Base-by-base conservation (phyloP, 345 rosid species). In the Heritiera fomes region DNA sequence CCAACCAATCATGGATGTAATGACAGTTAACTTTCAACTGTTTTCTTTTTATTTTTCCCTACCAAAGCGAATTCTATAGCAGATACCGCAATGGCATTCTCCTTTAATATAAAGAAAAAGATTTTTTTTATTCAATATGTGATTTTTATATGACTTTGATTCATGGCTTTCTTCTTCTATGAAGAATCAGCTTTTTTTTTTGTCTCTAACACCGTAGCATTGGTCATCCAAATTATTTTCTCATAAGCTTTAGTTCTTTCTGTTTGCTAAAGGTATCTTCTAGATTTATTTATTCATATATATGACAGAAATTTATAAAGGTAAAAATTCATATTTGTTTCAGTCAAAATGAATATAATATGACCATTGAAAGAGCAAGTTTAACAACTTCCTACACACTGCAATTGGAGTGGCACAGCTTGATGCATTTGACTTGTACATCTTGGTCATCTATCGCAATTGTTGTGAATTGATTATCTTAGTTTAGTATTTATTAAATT, bases 291-390 rank as follows among this genome's bases (percentile, higher is more conserved):
- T 52, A 63, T 45, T 77, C 56, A 40, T 61, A 17, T 18, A 40
- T 61, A 17, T 18, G 18, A 3, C 52, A 32, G 8, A 49, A 34
- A 68, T 80, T 73, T 73, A 73, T 73, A 64, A 50, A n/a, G 53
- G 5, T 77, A 15, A 18, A 41, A 20, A 30, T 15, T 17, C 23
- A 76, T 40, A 38, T 58, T 15, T 67, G 56, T 14, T 59, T 73
- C 14, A 20, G 75, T 62, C 67, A 61, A 59, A 34, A 50, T 41
- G 43, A 82, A 71, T 60, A 70, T 66, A 45, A 61, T 77, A 77
- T 45, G 80, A 23, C 53, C 61, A 12, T 49, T 74, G 77, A 76
- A 78, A 13, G 53, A 32, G 75, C 14, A 15, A 50, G 4, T 17
- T 32, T 11, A 71, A 71, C 75, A 32, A 71, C 75, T 71, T 61